A percentile compares a stretch with the other conserved stretches of the same genome.
Evolutionary conservation across 176 grass and related monocot genomes (phyloP).

Genomic region (Musa beccarii): DNA sequence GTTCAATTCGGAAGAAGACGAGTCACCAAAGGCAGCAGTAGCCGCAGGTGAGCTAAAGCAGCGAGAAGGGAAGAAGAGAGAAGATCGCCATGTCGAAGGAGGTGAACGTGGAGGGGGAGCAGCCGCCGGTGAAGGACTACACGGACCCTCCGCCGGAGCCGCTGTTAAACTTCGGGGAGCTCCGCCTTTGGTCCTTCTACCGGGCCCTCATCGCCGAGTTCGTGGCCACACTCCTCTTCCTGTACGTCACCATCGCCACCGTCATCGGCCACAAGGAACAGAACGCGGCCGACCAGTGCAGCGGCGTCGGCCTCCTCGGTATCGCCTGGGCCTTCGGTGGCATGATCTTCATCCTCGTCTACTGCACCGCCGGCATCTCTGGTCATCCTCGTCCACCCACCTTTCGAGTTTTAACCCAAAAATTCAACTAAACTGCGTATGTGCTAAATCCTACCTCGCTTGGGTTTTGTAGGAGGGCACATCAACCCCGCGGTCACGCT

Average conservation of each 20-base stretch:
- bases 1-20: not conserved
- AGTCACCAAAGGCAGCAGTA: not conserved
- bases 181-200: slow-evolving; percentile 12
- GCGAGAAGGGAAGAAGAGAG: too few relatives aligned
- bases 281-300: slow-evolving; percentile 28
- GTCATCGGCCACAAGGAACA: slow-evolving; percentile 13
- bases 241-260: slow-evolving; percentile 15
- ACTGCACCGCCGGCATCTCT: slow-evolving; percentile 94
- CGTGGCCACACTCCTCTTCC: slow-evolving; percentile 14
- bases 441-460: not conserved
- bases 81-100: slow-evolving; percentile 7
- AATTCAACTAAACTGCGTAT: too few relatives aligned
- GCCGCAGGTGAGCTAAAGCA: not conserved
- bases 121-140: not conserved
- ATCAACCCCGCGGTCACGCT: slow-evolving; percentile 23
- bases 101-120: slow-evolving; percentile 2
- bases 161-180: not conserved
- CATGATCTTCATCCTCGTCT: slow-evolving; percentile 98
- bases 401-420: not conserved
- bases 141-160: slow-evolving; percentile 5
- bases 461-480: slow-evolving; percentile 2
- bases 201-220: slow-evolving; percentile 12
- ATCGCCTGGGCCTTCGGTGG: slow-evolving; percentile 99
- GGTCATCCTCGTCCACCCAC: slow-evolving; percentile 6
- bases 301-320: slow-evolving; percentile 76